Percentiles rank a stretch among this genome's conserved stretches.
Evolutionary conservation across 1,284 basidiomycete species (phyloP).

Genomic region (Microbotryum intermedium): DNA sequence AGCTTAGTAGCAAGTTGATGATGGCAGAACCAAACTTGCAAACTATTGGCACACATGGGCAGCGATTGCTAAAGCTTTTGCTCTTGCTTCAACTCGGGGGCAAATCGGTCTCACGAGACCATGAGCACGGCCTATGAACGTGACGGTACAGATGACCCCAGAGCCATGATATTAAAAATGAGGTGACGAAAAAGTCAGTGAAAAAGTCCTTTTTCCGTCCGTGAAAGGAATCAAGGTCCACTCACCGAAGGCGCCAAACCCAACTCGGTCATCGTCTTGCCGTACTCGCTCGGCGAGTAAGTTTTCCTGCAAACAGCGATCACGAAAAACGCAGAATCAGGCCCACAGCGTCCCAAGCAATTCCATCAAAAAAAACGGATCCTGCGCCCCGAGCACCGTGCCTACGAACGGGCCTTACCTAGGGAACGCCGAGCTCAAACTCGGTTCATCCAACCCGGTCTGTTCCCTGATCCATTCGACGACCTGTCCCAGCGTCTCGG

Average conservation of each 20-base stretch:
- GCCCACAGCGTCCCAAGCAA: not conserved
- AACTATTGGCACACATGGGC: too few species aligned
- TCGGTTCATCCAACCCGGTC: slow-evolving; percentile 60
- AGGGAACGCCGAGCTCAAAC: slow-evolving; percentile 66
- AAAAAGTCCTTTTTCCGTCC: not conserved
- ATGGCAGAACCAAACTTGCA: too few species aligned
- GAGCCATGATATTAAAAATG: too few species aligned
- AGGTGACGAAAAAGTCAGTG: too few species aligned
- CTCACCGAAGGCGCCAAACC: slow-evolving; percentile 65
- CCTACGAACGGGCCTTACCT: slow-evolving; percentile 50
- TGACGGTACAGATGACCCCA: too few species aligned
- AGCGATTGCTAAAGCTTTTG: too few species aligned
- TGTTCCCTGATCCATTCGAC: slow-evolving; percentile 78
- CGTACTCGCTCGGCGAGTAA: slow-evolving; percentile 56
- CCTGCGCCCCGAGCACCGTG: too few species aligned
- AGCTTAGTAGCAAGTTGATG: too few species aligned
- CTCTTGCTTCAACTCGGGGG: too few species aligned
- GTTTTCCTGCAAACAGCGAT: slow-evolving; percentile 54
- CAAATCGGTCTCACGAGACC: too few species aligned
- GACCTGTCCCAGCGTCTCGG: slow-evolving; percentile 65
- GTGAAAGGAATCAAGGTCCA: not conserved
- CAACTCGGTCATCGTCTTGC: slow-evolving; percentile 58
- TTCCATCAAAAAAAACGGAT: not conserved
- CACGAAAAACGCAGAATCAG: not conserved
- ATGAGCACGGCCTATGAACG: too few species aligned